Conservation (phyloP, 2,329 filamentous ascomycete genomes). For the Microsporum audouinii region DNA sequence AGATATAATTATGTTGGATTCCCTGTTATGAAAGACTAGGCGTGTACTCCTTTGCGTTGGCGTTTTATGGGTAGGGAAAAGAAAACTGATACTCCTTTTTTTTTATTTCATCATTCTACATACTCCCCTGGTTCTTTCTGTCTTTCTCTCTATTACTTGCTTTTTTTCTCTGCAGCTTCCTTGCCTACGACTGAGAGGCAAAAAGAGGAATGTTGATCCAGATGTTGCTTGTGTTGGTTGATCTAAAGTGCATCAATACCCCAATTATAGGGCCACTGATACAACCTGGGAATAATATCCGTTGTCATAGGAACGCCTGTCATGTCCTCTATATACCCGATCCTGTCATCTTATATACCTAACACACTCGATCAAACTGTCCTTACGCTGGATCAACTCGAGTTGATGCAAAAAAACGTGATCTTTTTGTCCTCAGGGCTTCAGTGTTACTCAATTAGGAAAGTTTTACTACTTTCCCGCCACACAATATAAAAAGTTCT, state of each 20-base stretch:
- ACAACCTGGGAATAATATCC: background rate
- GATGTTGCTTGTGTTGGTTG: background rate
- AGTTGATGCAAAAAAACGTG: background rate
- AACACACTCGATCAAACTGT: background rate
- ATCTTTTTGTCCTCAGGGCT: background rate
- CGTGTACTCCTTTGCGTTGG: background rate
- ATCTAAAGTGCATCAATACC: background rate
- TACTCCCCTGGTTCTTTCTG: background rate
- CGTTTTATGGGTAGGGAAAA: conserved; percentile 1
- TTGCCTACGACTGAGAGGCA: background rate
- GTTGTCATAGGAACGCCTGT: background rate
- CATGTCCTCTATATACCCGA: background rate
- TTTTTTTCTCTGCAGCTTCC: background rate
- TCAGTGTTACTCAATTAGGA: conserved; percentile 1
- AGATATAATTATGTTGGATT: background rate
- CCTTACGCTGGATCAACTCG: background rate
- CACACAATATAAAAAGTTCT: conserved; percentile 1
- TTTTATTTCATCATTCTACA: background rate
- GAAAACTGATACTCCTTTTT: background rate
- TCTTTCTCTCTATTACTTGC: background rate
- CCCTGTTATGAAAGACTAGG: background rate
- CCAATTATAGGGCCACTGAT: background rate
- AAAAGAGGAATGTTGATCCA: background rate
- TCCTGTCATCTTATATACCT: background rate
- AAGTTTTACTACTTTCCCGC: background rate